These are phyloP conservation scores for Histomonas meleagridis DNA, from an alignment of 208 protist genomes.

Conservation along the genomic window DNA sequence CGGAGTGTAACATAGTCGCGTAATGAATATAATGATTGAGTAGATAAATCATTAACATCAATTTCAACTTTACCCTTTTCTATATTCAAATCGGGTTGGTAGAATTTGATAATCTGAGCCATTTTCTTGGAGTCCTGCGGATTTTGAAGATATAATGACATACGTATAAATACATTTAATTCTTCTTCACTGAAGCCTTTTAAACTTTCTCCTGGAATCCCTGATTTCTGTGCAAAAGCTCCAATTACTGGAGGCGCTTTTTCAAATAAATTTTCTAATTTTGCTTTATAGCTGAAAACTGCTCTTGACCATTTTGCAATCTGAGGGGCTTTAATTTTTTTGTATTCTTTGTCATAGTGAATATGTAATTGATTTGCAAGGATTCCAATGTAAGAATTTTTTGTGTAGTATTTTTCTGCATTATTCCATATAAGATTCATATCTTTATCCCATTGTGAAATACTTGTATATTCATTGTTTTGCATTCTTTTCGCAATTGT, in stretches of 20 bases:
- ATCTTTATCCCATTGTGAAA: conserved; percentile 20
- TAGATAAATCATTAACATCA: background rate
- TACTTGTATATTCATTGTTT: background rate
- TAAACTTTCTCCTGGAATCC: background rate
- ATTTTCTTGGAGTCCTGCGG: background rate
- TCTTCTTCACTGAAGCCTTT: conserved; percentile 23
- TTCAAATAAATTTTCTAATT: background rate
- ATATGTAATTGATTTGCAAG: background rate
- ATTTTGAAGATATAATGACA: background rate
- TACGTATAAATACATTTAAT: background rate
- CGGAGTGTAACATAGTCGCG: background rate
- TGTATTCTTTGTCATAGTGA: background rate
- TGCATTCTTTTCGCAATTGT: background rate
- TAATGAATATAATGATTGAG: background rate
- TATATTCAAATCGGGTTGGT: background rate
- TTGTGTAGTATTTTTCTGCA: background rate
- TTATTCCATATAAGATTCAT: background rate
- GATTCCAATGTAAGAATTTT: background rate
- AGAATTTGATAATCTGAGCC: background rate
- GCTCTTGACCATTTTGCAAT: background rate
- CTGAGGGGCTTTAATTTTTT: no score
- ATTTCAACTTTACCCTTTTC: background rate
- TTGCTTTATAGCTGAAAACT: background rate
- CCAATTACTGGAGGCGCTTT: background rate
- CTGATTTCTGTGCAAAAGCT: background rate